Percentiles rank a stretch among this genome's conserved stretches.
phyloP scores from a whole-genome alignment of 2,329 filamentous ascomycete genomes.

The Graphium sp. region DNA sequence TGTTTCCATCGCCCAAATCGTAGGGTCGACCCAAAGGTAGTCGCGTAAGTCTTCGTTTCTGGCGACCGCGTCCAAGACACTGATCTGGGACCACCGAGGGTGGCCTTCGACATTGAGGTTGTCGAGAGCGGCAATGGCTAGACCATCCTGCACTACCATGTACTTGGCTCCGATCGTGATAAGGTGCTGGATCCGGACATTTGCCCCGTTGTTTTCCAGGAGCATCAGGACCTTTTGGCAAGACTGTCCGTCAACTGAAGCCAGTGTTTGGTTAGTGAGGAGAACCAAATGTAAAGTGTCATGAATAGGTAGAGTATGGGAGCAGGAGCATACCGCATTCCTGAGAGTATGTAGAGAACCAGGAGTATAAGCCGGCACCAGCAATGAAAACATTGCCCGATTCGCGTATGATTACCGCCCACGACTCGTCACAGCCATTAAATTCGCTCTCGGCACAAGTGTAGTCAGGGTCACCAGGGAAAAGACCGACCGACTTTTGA shows the following conservation, averaged over 20 bases:
- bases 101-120: constrained; percentile 12
- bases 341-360: constrained; percentile 9
- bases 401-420: constrained; percentile 7
- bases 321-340: constrained; percentile 1
- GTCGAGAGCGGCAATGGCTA: constrained; percentile 10
- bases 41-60: neutral
- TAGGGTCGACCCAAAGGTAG: constrained; percentile 11
- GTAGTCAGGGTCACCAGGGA: constrained; percentile 7
- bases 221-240: constrained; percentile 11
- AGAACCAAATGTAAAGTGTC: neutral
- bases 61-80: constrained; percentile 8
- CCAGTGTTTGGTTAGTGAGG: neutral
- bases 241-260: constrained; percentile 2
- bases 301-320: neutral
- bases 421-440: constrained; percentile 9
- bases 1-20: constrained; percentile 13
- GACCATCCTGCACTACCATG: constrained; percentile 10
- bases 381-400: constrained; percentile 9
- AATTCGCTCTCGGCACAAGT: constrained; percentile 5
- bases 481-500: constrained; percentile 1
- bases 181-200: constrained; percentile 11
- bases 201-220: constrained; percentile 9
- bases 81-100: constrained; percentile 13
- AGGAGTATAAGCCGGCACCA: constrained; percentile 11
- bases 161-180: constrained; percentile 15